Evolutionary conservation across 495 filamentous ascomycete genomes (phyloP).

Genomic region (Penicillium fimorum): DNA sequence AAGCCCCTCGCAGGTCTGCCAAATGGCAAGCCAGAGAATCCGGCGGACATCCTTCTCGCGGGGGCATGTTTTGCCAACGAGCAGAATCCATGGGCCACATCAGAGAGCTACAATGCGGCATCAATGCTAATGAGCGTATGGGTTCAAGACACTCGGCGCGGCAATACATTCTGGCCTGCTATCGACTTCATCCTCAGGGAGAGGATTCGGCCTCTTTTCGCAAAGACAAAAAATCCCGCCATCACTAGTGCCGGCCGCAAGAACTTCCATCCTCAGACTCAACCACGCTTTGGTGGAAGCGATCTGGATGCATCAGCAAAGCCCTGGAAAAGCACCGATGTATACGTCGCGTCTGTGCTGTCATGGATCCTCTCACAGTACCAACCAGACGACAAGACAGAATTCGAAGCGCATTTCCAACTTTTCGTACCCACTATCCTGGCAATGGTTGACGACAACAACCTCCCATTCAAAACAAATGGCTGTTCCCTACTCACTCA

Average conservation of each 20-base stretch:
- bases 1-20: conserved; percentile 19
- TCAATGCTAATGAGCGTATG: conserved; percentile 44
- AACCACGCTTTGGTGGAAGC: conserved; percentile 43
- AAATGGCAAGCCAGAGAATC: conserved; percentile 18
- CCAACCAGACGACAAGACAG: conserved; percentile 27
- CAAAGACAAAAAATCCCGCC: conserved; percentile 59
- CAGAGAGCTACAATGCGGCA: conserved; percentile 19
- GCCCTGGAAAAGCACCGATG: conserved; percentile 71
- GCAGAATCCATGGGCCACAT: conserved; percentile 55
- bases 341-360: conserved; percentile 62
- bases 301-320: conserved; percentile 51
- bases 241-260: conserved; percentile 63
- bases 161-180: conserved; percentile 41
- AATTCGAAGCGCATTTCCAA: conserved; percentile 62
- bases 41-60: conserved; percentile 31
- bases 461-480: conserved; percentile 51
- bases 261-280: conserved; percentile 50
- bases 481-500: conserved; percentile 60
- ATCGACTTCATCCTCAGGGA: conserved; percentile 54
- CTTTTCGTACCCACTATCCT: conserved; percentile 84
- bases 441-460: conserved; percentile 70
- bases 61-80: conserved; percentile 49
- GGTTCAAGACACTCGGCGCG: conserved; percentile 21
- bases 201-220: conserved; percentile 66
- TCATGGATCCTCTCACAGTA: conserved; percentile 60